Percentiles rank a stretch among this genome's conserved stretches.
phyloP scores from a whole-genome alignment of 2,329 filamentous ascomycete species.

The Verticillium zaregamsianum region DNA sequence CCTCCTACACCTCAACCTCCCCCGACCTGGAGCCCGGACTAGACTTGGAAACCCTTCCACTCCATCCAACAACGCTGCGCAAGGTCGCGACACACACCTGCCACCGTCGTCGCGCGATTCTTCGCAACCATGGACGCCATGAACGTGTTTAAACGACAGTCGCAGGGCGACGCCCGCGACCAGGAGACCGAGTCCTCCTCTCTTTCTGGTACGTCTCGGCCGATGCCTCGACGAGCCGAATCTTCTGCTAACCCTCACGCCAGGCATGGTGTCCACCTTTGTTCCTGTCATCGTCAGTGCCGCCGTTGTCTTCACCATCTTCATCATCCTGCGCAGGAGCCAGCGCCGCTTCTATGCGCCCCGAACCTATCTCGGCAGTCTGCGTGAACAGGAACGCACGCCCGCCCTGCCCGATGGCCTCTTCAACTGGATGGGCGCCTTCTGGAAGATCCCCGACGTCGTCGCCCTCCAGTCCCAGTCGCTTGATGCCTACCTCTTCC shows the following conservation, averaged over 20 bases:
- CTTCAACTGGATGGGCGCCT: constrained; percentile 59
- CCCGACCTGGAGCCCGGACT: neutral
- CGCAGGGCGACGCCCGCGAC: neutral
- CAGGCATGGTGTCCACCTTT: constrained; percentile 44
- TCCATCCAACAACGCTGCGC: neutral
- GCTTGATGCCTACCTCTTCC: constrained; percentile 78
- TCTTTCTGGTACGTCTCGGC: neutral
- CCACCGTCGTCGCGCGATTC: neutral
- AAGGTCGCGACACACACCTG: neutral
- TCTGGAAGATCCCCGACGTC: constrained; percentile 64
- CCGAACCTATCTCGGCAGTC: constrained; percentile 43
- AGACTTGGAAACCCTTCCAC: neutral
- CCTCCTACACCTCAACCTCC: neutral
- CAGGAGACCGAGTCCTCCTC: neutral
- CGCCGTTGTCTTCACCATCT: constrained; percentile 36
- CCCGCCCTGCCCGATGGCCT: constrained; percentile 51
- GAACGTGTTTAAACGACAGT: neutral
- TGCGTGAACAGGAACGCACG: constrained; percentile 50
- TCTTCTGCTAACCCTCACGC: neutral
- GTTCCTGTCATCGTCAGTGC: constrained; percentile 46
- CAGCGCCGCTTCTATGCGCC: constrained; percentile 45
- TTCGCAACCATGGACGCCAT: neutral
- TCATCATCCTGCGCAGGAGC: constrained; percentile 39
- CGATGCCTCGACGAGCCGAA: neutral
- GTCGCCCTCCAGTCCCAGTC: constrained; percentile 82